These are phyloP conservation scores for Ceriops zippeliana DNA, from an alignment of 345 rosid species.

Conservation along the genomic window DNA sequence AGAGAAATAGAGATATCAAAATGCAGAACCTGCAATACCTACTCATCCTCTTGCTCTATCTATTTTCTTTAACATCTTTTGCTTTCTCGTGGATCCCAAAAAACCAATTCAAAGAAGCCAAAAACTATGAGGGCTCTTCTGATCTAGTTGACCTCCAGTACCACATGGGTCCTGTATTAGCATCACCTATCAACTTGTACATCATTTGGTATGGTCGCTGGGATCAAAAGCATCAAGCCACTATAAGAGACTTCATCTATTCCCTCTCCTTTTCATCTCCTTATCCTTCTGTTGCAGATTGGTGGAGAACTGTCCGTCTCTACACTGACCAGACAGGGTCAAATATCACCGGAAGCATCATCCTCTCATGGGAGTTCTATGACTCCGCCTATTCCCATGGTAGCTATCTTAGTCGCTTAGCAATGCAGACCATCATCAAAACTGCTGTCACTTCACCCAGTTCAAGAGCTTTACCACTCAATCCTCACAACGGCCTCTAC, in stretches of 20 bases:
- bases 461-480: constrained; percentile 36
- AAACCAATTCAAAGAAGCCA: constrained; percentile 25
- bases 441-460: constrained; percentile 27
- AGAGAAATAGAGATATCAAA: background rate
- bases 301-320: constrained; percentile 58
- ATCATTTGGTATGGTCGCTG: constrained; percentile 70
- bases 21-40: constrained; percentile 23
- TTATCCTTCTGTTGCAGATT: constrained; percentile 56
- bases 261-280: constrained; percentile 51
- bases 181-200: constrained; percentile 46
- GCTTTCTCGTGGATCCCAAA: constrained; percentile 27
- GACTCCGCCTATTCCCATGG: constrained; percentile 56
- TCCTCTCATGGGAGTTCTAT: constrained; percentile 44
- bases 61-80: constrained; percentile 13
- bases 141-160: constrained; percentile 47
- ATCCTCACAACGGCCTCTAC: constrained; percentile 52
- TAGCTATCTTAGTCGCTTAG: constrained; percentile 38
- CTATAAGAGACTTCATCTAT: constrained; percentile 52
- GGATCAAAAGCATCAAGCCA: constrained; percentile 45
- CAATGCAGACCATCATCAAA: constrained; percentile 52
- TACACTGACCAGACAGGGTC: constrained; percentile 64
- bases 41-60: constrained; percentile 16
- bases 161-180: constrained; percentile 70
- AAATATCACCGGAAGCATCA: constrained; percentile 41
- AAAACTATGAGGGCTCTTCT: constrained; percentile 53